Base-by-base conservation (phyloP, 2,329 filamentous ascomycete genomes). In the Cladophialophora carrionii region DNA sequence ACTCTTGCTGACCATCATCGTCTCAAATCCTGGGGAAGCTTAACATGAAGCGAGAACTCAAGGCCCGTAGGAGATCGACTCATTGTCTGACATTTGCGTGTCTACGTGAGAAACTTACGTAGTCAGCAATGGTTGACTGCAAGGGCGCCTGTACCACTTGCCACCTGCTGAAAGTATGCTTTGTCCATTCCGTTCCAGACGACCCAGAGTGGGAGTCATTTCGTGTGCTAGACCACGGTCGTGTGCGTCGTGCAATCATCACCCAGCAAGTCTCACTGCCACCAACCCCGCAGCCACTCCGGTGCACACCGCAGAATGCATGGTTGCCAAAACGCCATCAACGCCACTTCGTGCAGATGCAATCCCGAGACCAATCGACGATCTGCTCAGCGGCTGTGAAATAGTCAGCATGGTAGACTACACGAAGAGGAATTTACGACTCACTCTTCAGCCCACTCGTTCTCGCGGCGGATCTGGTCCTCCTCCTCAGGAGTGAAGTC, bases 401-500 rank as follows among this genome's bases (percentile, higher is more conserved):
- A 53, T 5, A 20, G 53, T 68, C 43, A 68, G 61, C 29, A 52
- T 32, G 3, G 12, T 29, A 5, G 1, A 32, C 10, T 4, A 20
- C 3, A 49, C 2, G 24, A n/a, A 6, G 4, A 22, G 2, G 26
- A 10, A 34, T 7, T 8, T 14, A 17, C 20, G 10, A 67, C 81
- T 79, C 76, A 84, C 81, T 95, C 91, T 83, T 95, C 91, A 53
- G 91, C 91, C 91, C 91, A 95, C 80, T 95, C 91, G 77, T 95
- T 95, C 83, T 95, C 91, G 3, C 91, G 87, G 63, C 91, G 89
- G 70, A 95, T 99, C 85, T 99, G 95, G 76, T 99, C 95, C 80
- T 99, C 95, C 82, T 99, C 95, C 80, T 99, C 95, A 2, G 94
- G 92, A 0, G 95, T 98, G 82, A 99, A 99, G 79, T 99, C 95